Evolutionary conservation across 257 asterid genomes (phyloP).

Genomic region (Linderniella brevidens): DNA sequence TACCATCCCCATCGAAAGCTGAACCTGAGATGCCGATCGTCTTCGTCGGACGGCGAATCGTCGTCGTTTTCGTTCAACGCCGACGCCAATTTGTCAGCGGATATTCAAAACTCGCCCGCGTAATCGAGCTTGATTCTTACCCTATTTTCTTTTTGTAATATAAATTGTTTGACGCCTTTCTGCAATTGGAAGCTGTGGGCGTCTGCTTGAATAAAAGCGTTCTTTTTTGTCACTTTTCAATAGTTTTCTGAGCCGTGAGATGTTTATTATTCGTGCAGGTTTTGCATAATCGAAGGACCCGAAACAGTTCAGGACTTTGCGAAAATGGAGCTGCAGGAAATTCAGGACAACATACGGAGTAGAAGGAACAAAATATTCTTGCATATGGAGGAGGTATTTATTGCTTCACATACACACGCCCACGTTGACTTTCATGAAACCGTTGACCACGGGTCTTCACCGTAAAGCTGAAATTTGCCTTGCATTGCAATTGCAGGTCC

Average conservation of each 20-base stretch:
- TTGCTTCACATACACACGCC: too few relatives aligned
- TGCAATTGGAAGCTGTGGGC: neutral
- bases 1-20: constrained; percentile 14
- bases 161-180: too few relatives aligned
- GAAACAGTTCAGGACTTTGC: constrained; percentile 84
- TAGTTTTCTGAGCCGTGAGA: neutral
- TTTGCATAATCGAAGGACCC: constrained; percentile 94
- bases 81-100: constrained; percentile 31
- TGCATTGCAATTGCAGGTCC: constrained; percentile 22
- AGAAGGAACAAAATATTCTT: constrained; percentile 81
- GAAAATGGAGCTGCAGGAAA: constrained; percentile 77
- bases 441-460: neutral
- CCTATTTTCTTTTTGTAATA: neutral
- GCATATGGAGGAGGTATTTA: constrained; percentile 95
- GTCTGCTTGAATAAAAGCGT: neutral
- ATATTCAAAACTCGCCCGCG: constrained; percentile 32
- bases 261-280: constrained; percentile 32
- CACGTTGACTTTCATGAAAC: neutral
- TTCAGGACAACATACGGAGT: constrained; percentile 77
- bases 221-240: too few relatives aligned
- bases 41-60: constrained; percentile 44
- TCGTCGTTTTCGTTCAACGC: constrained; percentile 33
- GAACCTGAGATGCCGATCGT: constrained; percentile 33
- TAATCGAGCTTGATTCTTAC: constrained; percentile 2
- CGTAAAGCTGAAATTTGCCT: too few relatives aligned